Base-by-base conservation (phyloP, 2,329 filamentous ascomycete species). In the Fusarium oligoseptatum region DNA sequence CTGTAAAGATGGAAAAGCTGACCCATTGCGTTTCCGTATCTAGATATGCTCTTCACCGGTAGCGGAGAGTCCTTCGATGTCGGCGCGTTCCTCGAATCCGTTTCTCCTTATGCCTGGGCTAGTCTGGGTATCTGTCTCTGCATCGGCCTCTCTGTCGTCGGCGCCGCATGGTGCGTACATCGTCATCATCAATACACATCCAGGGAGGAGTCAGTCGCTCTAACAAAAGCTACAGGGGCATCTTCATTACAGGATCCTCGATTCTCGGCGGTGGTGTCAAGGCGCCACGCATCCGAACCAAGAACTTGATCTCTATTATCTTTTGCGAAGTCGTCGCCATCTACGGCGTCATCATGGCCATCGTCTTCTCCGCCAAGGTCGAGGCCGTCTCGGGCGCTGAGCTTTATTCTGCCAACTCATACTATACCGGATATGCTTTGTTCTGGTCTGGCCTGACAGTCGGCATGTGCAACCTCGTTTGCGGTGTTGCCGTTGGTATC, bases 291-390 rank as follows among this genome's bases (percentile, higher is more conserved):
- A 99, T 99, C 86, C 94, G 97, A 83, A 99, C 97, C 74, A 99
- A 99, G 92, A 99, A 99, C 88, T 86, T 99, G 81, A 98, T 99
- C 83, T 98, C 96, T 80, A 99, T 99, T 85, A 98, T 99, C 86
- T 99, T 99, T 87, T 99, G 97, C 88, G 97, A 99, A 87, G 97
- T 99, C 81, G 97, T 99, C 81, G 97, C 97, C 85, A 99, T 99
- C 84, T 99, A 99, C 89, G 97, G 97, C 80, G 96, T 99, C 85
- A 99, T 99, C 86, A 99, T 99, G 95, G 93, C 95, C 80, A 99
- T 99, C 83, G 94, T 99, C 80, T 98, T 98, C 87, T 97, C 95
- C 52, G 90, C 95, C 72, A 97, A 98, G 85, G 86, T 99, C 78
- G 89, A 90, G 78, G 83, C 88, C 66, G 89, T 97, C 34, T 81